These are phyloP conservation scores for Nepenthes mirabilis DNA, from an alignment of 148 eudicot species.

Conservation along the genomic window DNA sequence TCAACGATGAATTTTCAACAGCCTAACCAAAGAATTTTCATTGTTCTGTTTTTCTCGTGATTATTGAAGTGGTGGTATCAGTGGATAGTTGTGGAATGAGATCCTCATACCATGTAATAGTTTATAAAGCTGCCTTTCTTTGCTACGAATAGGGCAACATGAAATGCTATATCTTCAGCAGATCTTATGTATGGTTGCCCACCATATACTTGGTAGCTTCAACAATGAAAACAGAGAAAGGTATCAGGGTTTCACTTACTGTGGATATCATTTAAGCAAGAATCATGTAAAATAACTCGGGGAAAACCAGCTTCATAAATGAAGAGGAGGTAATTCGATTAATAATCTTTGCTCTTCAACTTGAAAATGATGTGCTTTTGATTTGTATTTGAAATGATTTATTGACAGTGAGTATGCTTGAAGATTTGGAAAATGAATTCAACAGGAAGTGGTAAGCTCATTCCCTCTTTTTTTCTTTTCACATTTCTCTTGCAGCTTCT, in stretches of 20 bases:
- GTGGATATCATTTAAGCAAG: too few relatives aligned
- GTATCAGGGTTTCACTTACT: too few relatives aligned
- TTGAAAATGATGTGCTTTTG: too few relatives aligned
- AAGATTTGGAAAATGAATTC: too few relatives aligned
- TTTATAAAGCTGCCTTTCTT: conserved; percentile 43
- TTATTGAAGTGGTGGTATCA: not conserved
- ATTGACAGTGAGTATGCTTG: too few relatives aligned
- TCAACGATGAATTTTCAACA: too few relatives aligned
- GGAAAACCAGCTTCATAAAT: not conserved
- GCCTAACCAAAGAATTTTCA: too few relatives aligned
- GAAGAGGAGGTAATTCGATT: not conserved
- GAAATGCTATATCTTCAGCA: conserved; percentile 47
- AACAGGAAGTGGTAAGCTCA: too few relatives aligned
- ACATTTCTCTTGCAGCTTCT: not conserved
- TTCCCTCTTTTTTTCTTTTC: too few relatives aligned
- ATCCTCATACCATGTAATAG: conserved; percentile 39
- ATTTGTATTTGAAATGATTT: too few relatives aligned
- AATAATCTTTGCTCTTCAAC: too few relatives aligned
- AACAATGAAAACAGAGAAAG: not conserved
- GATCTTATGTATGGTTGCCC: conserved; percentile 34
- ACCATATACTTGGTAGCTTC: conserved; percentile 41
- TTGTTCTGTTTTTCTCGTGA: not conserved
- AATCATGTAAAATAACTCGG: too few relatives aligned
- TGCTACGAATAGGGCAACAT: conserved; percentile 38
- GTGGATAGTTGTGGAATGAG: not conserved